phyloP scores from a whole-genome alignment of 2,329 filamentous ascomycete species.

The Penicillium sp. region DNA sequence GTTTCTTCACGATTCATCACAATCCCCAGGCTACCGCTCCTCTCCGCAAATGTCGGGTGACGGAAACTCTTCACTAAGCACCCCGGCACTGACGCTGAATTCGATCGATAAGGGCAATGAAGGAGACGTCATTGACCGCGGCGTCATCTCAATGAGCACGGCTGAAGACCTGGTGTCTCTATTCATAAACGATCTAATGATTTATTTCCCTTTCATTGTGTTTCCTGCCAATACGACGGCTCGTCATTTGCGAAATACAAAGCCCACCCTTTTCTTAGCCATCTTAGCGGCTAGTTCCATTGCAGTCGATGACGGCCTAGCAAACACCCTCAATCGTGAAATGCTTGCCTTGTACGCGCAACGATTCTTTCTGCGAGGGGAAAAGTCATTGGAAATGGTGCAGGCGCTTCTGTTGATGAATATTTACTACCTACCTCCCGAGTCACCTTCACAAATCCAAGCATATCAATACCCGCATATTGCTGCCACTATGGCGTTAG shows the following conservation, averaged over 20 bases:
- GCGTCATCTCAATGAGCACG: constrained; percentile 28
- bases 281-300: constrained; percentile 64
- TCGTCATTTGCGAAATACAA: constrained; percentile 33
- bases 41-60: constrained; percentile 20
- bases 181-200: constrained; percentile 28
- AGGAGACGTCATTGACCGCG: constrained; percentile 30
- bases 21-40: constrained; percentile 22
- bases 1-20: constrained; percentile 3
- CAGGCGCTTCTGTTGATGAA: constrained; percentile 49
- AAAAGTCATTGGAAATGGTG: constrained; percentile 51
- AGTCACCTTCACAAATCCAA: constrained; percentile 46
- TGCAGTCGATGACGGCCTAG: constrained; percentile 46
- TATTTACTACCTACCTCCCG: constrained; percentile 49
- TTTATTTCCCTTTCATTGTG: constrained; percentile 28
- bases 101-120: constrained; percentile 17
- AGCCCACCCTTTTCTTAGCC: constrained; percentile 66
- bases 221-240: constrained; percentile 27
- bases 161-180: constrained; percentile 30
- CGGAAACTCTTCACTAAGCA: constrained; percentile 17
- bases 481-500: constrained; percentile 49
- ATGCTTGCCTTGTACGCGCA: constrained; percentile 48
- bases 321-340: constrained; percentile 45
- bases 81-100: constrained; percentile 20
- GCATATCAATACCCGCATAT: constrained; percentile 53
- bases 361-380: constrained; percentile 46